Conservation (phyloP, 352 stramenopile species). For the Aphanomyces stellatus region DNA sequence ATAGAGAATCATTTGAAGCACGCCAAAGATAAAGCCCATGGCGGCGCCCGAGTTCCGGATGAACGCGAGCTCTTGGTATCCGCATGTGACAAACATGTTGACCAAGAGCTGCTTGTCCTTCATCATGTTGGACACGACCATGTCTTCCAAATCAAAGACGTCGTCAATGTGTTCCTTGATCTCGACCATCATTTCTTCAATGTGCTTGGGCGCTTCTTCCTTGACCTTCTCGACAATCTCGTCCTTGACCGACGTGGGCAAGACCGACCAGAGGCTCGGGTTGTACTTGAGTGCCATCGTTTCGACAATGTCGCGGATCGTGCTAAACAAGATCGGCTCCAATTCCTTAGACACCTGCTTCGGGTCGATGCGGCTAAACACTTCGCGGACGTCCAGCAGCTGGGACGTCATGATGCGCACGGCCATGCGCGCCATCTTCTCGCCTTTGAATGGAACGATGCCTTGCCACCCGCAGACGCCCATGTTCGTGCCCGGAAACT, state of each 20-base stretch:
- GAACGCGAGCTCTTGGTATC: conserved; percentile 87
- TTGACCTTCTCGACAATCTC: conserved; percentile 93
- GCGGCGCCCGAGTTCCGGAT: conserved; percentile 86
- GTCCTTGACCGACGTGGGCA: conserved; percentile 74
- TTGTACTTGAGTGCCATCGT: conserved; percentile 87
- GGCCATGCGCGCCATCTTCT: conserved; percentile 94
- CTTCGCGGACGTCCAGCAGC: conserved; percentile 87
- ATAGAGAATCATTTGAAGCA: conserved; percentile 85
- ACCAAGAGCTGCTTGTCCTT: conserved; percentile 93
- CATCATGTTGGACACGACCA: conserved; percentile 92
- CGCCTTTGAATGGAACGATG: conserved; percentile 95
- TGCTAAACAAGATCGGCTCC: conserved; percentile 87
- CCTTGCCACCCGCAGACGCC: conserved; percentile 94
- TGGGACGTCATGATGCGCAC: conserved; percentile 92
- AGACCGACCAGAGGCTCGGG: conserved; percentile 66
- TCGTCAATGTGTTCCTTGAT: conserved; percentile 93
- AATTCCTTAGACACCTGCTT: conserved; percentile 86
- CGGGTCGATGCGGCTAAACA: conserved; percentile 89
- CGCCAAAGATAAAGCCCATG: conserved; percentile 84
- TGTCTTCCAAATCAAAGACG: conserved; percentile 93
- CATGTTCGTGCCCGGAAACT: conserved; percentile 82
- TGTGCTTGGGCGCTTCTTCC: conserved; percentile 85
- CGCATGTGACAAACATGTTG: conserved; percentile 92
- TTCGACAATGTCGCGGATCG: conserved; percentile 81
- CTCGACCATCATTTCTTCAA: conserved; percentile 92